Evolutionary conservation across 2,329 filamentous ascomycete genomes (phyloP).

Genomic region (Calycina herbarum): DNA sequence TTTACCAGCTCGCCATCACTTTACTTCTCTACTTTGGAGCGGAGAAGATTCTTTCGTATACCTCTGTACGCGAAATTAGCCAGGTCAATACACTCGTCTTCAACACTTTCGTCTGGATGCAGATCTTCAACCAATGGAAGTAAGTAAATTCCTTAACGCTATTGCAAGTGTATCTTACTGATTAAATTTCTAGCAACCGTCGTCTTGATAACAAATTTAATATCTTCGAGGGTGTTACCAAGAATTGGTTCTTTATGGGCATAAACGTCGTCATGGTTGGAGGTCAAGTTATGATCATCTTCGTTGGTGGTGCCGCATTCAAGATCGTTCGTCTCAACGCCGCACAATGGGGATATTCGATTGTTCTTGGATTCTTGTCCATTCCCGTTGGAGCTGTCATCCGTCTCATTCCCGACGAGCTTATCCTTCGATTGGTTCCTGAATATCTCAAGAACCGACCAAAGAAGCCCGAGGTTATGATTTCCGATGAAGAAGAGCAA

Average conservation of each 20-base stretch:
- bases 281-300: constrained; percentile 87
- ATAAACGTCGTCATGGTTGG: constrained; percentile 88
- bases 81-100: constrained; percentile 83
- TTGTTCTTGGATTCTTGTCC: constrained; percentile 81
- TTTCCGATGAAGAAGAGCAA: constrained; percentile 64
- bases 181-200: constrained; percentile 63
- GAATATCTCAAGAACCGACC: constrained; percentile 32
- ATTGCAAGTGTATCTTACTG: constrained; percentile 19
- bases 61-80: constrained; percentile 44
- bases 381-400: constrained; percentile 81
- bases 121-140: constrained; percentile 98
- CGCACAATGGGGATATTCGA: constrained; percentile 84
- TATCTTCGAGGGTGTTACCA: constrained; percentile 83
- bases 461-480: constrained; percentile 46
- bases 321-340: constrained; percentile 60
- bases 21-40: constrained; percentile 82
- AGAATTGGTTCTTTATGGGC: constrained; percentile 84
- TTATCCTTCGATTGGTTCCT: constrained; percentile 34
- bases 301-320: constrained; percentile 81
- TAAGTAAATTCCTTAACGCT: constrained; percentile 47
- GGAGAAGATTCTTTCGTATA: constrained; percentile 58
- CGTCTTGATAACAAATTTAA: constrained; percentile 94
- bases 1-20: constrained; percentile 80
- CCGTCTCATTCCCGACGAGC: constrained; percentile 74
- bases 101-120: constrained; percentile 99